Conservation (phyloP, 2,329 filamentous ascomycete genomes). For the Colletotrichum somersetense region DNA sequence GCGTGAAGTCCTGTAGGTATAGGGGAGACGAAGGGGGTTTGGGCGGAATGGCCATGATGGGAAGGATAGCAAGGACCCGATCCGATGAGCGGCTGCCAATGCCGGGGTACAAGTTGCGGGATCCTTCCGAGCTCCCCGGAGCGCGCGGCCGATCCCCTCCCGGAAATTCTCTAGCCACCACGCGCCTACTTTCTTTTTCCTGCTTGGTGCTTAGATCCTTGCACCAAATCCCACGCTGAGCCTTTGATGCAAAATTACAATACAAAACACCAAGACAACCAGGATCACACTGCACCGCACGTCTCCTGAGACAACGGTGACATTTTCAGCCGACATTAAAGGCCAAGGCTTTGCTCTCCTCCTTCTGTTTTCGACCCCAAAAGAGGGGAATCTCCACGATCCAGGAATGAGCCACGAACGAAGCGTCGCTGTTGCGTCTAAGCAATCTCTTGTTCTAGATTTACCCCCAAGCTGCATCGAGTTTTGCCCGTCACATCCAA, state of each 20-base stretch:
- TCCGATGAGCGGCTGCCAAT: constrained; percentile 23
- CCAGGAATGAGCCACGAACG: constrained; percentile 11
- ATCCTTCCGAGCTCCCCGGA: constrained; percentile 31
- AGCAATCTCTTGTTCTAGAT: constrained; percentile 67
- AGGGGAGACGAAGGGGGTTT: background rate
- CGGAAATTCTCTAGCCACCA: constrained; percentile 4
- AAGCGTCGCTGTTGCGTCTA: constrained; percentile 53
- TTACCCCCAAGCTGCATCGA: constrained; percentile 84
- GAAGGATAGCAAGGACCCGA: constrained; percentile 8
- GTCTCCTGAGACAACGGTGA: background rate
- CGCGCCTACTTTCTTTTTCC: background rate
- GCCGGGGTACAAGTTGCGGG: constrained; percentile 24
- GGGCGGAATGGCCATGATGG: background rate
- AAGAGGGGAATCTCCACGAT: background rate
- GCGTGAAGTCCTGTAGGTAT: background rate
- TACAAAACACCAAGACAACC: background rate
- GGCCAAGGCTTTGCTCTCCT: background rate
- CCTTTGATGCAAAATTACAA: background rate
- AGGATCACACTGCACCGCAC: background rate
- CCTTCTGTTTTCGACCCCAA: background rate
- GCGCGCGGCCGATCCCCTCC: constrained; percentile 14
- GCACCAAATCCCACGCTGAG: background rate
- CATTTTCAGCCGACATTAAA: background rate
- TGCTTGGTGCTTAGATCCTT: constrained; percentile 37
- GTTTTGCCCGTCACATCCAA: constrained; percentile 72